A percentile compares a stretch with the other conserved stretches of the same genome.
phyloP scores from a whole-genome alignment of 2,329 filamentous ascomycete genomes.

The Trichophyton verrucosum region DNA sequence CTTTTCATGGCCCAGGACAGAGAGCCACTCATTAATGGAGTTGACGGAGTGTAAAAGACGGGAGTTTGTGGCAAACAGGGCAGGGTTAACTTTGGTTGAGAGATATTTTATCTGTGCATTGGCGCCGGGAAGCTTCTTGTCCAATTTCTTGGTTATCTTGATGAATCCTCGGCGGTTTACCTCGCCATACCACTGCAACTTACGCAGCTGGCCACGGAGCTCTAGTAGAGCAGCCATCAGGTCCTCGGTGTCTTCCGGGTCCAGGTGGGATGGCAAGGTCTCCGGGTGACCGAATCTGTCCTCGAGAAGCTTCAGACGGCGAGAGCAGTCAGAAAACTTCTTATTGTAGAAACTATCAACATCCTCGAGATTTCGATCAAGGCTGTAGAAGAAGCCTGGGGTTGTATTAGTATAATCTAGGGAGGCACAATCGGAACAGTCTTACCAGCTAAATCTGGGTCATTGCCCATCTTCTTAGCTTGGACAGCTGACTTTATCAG shows the following conservation, averaged over 20 bases:
- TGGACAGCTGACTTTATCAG: constrained; percentile 70
- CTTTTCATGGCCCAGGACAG: constrained; percentile 64
- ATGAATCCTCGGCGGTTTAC: constrained; percentile 90
- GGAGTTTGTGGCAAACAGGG: constrained; percentile 69
- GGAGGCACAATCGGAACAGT: constrained; percentile 30
- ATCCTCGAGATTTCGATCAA: constrained; percentile 94
- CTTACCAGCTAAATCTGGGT: constrained; percentile 84
- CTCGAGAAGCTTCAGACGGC: constrained; percentile 73
- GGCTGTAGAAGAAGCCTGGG: constrained; percentile 92
- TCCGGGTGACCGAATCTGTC: constrained; percentile 70
- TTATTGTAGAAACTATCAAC: constrained; percentile 96
- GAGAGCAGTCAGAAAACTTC: constrained; percentile 73
- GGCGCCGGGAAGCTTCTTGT: constrained; percentile 75
- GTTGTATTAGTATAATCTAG: constrained; percentile 10
- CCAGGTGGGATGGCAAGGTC: constrained; percentile 58
- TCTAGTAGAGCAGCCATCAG: constrained; percentile 82
- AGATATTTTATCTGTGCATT: constrained; percentile 76
- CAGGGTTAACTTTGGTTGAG: constrained; percentile 77
- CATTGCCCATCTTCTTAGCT: constrained; percentile 54
- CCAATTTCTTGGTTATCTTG: constrained; percentile 97
- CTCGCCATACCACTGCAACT: constrained; percentile 94
- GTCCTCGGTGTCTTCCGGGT: constrained; percentile 82
- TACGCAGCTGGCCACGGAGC: constrained; percentile 72
- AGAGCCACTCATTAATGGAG: constrained; percentile 82
- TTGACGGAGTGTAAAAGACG: constrained; percentile 48